Percentiles rank a stretch among this genome's conserved stretches.
These are phyloP conservation scores for Monilinia vaccinii-corymbosi DNA, from an alignment of 2,329 filamentous ascomycete species.

Conservation along the genomic window DNA sequence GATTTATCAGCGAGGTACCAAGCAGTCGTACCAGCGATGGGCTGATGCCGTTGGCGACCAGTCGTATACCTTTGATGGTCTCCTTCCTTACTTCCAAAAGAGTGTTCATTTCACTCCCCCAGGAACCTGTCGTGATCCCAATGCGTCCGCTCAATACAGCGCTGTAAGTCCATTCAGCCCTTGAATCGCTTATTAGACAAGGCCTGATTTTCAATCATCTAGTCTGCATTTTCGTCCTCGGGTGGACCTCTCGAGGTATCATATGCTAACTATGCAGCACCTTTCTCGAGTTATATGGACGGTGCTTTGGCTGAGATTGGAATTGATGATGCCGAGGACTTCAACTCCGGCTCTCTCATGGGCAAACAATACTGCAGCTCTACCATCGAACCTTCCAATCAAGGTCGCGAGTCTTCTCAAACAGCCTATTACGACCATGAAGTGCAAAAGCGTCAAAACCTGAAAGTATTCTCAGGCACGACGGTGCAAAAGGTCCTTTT, in stretches of 20 bases:
- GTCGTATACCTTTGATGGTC: conserved; percentile 36
- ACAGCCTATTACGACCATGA: not conserved
- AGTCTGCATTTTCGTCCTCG: conserved; percentile 1
- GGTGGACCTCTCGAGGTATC: conserved; percentile 34
- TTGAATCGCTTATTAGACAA: not conserved
- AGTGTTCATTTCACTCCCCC: conserved; percentile 15
- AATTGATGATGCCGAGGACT: not conserved
- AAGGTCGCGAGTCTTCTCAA: not conserved
- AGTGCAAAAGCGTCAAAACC: conserved; percentile 13
- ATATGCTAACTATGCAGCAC: conserved; percentile 33
- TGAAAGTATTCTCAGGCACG: conserved; percentile 34
- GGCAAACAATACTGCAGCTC: not conserved
- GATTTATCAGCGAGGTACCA: conserved; percentile 15
- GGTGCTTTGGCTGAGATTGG: conserved; percentile 33
- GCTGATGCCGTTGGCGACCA: conserved; percentile 32
- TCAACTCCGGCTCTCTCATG: not conserved
- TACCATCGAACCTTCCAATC: not conserved
- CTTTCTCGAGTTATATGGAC: conserved; percentile 30
- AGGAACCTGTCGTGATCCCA: not conserved
- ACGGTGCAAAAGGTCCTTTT: conserved; percentile 39
- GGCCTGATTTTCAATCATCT: not conserved
- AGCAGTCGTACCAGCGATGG: conserved; percentile 33
- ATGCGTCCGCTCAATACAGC: not conserved
- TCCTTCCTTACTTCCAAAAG: conserved; percentile 37
- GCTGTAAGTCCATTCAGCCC: not conserved